Conservation (phyloP, 306 rosid genomes). For the Crataegus laevigata region DNA sequence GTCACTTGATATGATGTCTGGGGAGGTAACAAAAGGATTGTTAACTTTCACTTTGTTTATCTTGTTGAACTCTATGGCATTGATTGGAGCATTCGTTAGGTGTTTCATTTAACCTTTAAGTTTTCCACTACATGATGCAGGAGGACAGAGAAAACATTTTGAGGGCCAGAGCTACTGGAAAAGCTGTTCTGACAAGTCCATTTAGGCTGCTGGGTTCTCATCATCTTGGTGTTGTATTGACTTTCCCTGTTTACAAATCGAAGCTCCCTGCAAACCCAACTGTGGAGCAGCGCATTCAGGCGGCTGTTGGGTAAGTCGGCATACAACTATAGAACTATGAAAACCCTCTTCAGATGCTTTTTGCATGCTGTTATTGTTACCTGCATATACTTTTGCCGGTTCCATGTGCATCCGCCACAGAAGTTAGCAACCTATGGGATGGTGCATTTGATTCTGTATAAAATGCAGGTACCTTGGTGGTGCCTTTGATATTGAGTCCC, state of each 20-base stretch:
- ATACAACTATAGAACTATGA: neutral
- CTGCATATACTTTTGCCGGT: neutral
- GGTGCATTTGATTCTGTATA: neutral
- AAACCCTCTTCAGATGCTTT: neutral
- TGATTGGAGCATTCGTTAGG: neutral
- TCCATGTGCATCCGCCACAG: neutral
- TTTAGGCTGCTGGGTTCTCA: constrained; percentile 82
- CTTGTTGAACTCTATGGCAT: neutral
- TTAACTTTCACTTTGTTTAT: constrained; percentile 2
- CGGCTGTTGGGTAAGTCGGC: constrained; percentile 81
- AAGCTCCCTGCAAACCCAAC: constrained; percentile 69
- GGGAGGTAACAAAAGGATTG: constrained; percentile 56
- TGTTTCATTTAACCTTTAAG: constrained; percentile 1
- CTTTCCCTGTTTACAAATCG: constrained; percentile 93
- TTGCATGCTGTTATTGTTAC: neutral
- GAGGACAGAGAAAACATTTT: constrained; percentile 93
- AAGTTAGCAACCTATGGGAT: neutral
- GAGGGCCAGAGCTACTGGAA: constrained; percentile 97
- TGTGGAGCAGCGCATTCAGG: constrained; percentile 55
- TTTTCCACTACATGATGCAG: constrained; percentile 37
- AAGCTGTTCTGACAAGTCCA: constrained; percentile 96
- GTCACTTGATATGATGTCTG: constrained; percentile 98
- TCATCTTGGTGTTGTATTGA: constrained; percentile 98
- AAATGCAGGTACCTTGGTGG: constrained; percentile 84
- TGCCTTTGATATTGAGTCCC: constrained; percentile 95